Percentiles rank a stretch among this genome's conserved stretches.
phyloP scores from a whole-genome alignment of 768 basidiomycete genomes.

The Pisolithus marmoratus region DNA sequence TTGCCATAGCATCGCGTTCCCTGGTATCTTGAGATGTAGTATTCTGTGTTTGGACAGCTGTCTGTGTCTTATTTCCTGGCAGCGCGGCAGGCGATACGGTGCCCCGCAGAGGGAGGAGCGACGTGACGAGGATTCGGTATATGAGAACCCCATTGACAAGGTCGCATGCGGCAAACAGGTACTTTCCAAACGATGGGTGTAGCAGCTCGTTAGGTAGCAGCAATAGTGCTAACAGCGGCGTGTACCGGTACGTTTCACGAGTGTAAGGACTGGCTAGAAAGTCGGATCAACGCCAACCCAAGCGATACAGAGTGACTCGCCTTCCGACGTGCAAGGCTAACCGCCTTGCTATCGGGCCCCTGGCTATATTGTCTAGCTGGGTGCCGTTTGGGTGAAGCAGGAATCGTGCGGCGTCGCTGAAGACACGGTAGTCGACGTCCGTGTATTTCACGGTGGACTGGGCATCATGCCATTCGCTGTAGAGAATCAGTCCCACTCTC shows the following conservation, averaged over 20 bases:
- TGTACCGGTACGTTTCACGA: conserved; percentile 93
- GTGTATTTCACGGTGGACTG: conserved; percentile 88
- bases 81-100: not conserved
- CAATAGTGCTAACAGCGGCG: conserved; percentile 82
- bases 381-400: conserved; percentile 40
- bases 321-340: conserved; percentile 54
- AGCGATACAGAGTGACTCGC: conserved; percentile 44
- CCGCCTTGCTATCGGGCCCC: conserved; percentile 48
- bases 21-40: not conserved
- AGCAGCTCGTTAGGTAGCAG: conserved; percentile 76
- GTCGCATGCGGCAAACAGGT: conserved; percentile 80
- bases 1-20: conserved; percentile 32
- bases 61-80: not conserved
- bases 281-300: conserved; percentile 1
- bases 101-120: conserved; percentile 36
- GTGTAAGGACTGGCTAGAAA: conserved; percentile 69
- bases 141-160: conserved; percentile 74
- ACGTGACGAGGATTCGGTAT: conserved; percentile 50
- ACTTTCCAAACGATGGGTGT: conserved; percentile 87
- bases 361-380: conserved; percentile 43
- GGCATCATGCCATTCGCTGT: conserved; percentile 88
- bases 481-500: conserved; percentile 67
- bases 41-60: conserved; percentile 4
- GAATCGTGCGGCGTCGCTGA: conserved; percentile 84
- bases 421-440: conserved; percentile 96